Evolutionary conservation across 2,329 filamentous ascomycete genomes (phyloP).

Genomic region (Balansia obtecta): DNA sequence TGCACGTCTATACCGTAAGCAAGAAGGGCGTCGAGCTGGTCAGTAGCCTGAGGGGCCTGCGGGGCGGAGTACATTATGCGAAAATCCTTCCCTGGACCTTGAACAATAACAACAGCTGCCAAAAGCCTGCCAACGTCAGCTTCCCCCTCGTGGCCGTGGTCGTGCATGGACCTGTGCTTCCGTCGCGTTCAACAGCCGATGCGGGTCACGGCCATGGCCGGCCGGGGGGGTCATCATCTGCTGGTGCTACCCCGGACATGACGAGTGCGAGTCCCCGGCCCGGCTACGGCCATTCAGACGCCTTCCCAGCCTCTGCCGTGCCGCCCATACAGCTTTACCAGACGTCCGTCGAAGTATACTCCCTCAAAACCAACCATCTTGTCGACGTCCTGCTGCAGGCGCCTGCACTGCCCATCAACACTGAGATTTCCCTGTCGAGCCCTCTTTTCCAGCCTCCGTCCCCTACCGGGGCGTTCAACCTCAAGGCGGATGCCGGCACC

Average conservation of each 20-base stretch:
- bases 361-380: conserved; percentile 59
- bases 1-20: conserved; percentile 64
- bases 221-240: conserved; percentile 25
- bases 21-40: conserved; percentile 60
- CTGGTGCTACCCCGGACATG: conserved; percentile 26
- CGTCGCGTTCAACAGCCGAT: conserved; percentile 22
- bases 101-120: conserved; percentile 28
- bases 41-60: conserved; percentile 61
- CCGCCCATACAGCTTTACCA: conserved; percentile 54
- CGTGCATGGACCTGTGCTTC: conserved; percentile 62
- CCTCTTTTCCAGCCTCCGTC: conserved; percentile 55
- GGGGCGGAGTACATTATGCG: conserved; percentile 68
- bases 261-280: conserved; percentile 28
- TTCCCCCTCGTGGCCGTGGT: conserved; percentile 70
- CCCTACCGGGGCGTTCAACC: conserved; percentile 58
- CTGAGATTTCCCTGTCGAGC: conserved; percentile 42
- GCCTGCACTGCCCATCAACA: conserved; percentile 46
- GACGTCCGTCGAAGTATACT: conserved; percentile 82
- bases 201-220: conserved; percentile 20
- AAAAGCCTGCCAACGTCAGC: conserved; percentile 38
- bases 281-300: conserved; percentile 25
- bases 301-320: conserved; percentile 20
- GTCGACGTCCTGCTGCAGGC: conserved; percentile 64
- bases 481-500: conserved; percentile 61
- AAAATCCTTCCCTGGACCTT: conserved; percentile 67